Conservation (phyloP, 768 basidiomycete genomes). For the Termitomyces sp. region DNA sequence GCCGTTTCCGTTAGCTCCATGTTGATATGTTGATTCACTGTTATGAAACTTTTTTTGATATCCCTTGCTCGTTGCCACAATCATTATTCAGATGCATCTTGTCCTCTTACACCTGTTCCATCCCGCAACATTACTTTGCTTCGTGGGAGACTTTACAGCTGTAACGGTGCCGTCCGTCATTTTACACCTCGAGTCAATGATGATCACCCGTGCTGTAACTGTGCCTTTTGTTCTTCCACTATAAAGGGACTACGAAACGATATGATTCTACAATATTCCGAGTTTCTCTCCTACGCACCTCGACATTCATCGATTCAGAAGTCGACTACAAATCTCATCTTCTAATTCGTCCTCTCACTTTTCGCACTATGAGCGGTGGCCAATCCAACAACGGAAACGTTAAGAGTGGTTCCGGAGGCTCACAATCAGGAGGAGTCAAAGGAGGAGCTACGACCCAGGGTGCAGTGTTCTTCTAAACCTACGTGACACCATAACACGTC, state of each 20-base stretch:
- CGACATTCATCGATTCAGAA: conserved; percentile 5
- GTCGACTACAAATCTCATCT: conserved; percentile 2
- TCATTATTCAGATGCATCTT: conserved; percentile 28
- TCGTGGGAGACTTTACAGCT: conserved; percentile 16
- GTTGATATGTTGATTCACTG: conserved; percentile 13
- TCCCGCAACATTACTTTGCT: conserved; percentile 21
- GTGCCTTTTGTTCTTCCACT: conserved; percentile 16
- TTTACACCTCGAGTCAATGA: conserved; percentile 36
- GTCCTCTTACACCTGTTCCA: conserved; percentile 12
- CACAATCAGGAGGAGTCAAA: conserved; percentile 38
- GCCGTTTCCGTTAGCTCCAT: conserved; percentile 22
- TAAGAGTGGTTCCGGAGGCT: conserved; percentile 26
- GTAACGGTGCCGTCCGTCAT: conserved; percentile 22
- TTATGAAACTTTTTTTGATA: conserved; percentile 28
- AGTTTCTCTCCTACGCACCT: conserved; percentile 8
- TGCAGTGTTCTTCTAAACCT: conserved; percentile 56
- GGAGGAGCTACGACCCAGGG: conserved; percentile 44
- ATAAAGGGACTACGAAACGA: conserved; percentile 19
- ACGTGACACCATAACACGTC: background rate
- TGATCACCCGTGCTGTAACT: conserved; percentile 24
- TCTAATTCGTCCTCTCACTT: conserved; percentile 7
- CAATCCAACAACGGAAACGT: conserved; percentile 32
- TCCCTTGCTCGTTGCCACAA: conserved; percentile 31
- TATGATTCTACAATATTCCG: conserved; percentile 28
- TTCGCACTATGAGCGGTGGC: conserved; percentile 27